These are phyloP conservation scores for Diaporthe ilicicola DNA, from an alignment of 2,329 filamentous ascomycete genomes.

Conservation along the genomic window DNA sequence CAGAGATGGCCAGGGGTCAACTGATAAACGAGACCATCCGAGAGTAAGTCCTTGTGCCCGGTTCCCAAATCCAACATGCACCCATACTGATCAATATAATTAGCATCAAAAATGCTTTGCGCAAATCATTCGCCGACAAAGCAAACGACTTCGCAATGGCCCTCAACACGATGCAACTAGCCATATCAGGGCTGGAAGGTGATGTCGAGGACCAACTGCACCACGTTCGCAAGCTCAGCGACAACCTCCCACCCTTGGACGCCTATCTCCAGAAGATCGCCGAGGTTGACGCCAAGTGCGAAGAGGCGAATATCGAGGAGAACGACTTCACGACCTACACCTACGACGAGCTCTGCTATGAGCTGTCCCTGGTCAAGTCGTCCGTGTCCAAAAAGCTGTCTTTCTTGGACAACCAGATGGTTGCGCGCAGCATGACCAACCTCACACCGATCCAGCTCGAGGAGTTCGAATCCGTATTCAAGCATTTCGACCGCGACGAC, in stretches of 20 bases:
- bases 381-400: constrained; percentile 95
- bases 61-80: background rate
- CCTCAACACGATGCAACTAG: constrained; percentile 91
- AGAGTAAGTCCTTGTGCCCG: constrained; percentile 66
- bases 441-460: constrained; percentile 97
- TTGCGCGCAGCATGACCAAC: constrained; percentile 98
- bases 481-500: constrained; percentile 94
- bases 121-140: constrained; percentile 94
- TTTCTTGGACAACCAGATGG: constrained; percentile 98
- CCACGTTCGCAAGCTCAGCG: constrained; percentile 85
- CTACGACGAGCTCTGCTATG: constrained; percentile 94
- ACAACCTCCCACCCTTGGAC: constrained; percentile 88
- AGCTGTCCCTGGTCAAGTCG: constrained; percentile 88
- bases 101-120: constrained; percentile 93
- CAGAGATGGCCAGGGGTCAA: constrained; percentile 89
- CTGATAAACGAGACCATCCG: constrained; percentile 98
- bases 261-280: constrained; percentile 89
- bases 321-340: constrained; percentile 99
- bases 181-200: constrained; percentile 95
- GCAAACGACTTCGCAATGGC: constrained; percentile 97
- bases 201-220: constrained; percentile 94
- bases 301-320: constrained; percentile 97
- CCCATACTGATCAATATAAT: constrained; percentile 20
- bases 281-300: constrained; percentile 85
- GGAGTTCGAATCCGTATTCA: constrained; percentile 98